Evolutionary conservation across 2,329 filamentous ascomycete species (phyloP).

Genomic region (Penicillium sp.): DNA sequence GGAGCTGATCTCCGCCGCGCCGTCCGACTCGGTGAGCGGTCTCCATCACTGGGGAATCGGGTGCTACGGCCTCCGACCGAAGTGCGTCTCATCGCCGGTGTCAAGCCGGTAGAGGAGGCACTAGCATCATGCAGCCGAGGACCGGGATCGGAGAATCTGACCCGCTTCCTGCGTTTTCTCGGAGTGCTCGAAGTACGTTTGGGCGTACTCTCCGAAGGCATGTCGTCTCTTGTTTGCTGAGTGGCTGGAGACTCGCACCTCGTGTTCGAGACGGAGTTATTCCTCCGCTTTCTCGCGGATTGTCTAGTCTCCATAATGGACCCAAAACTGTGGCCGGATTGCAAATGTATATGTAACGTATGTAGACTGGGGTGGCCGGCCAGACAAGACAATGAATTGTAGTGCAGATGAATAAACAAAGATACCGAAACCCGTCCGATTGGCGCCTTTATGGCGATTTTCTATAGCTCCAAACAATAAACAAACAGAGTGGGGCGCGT

Average conservation of each 20-base stretch:
- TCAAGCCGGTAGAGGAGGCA: conserved; percentile 40
- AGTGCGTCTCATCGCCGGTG: conserved; percentile 40
- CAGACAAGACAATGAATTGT: not conserved
- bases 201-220: not conserved
- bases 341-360: not conserved
- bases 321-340: not conserved
- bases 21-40: conserved; percentile 27
- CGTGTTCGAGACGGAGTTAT: conserved; percentile 18
- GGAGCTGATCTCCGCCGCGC: conserved; percentile 36
- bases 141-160: conserved; percentile 45
- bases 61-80: conserved; percentile 29
- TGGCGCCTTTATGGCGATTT: conserved; percentile 10
- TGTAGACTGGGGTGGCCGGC: not conserved
- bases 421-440: conserved; percentile 1
- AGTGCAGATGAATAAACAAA: conserved; percentile 1
- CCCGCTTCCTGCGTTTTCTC: conserved; percentile 37
- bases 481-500: conserved; percentile 23
- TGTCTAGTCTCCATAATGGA: conserved; percentile 25
- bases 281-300: conserved; percentile 25
- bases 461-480: conserved; percentile 25
- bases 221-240: conserved; percentile 14
- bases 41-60: conserved; percentile 17
- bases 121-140: conserved; percentile 22
- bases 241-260: conserved; percentile 15
- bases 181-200: conserved; percentile 22